Percentiles rank a stretch among this genome's conserved stretches.
Conservation (phyloP, 805 yeast genomes). For the Grigorovia humatica region DNA sequence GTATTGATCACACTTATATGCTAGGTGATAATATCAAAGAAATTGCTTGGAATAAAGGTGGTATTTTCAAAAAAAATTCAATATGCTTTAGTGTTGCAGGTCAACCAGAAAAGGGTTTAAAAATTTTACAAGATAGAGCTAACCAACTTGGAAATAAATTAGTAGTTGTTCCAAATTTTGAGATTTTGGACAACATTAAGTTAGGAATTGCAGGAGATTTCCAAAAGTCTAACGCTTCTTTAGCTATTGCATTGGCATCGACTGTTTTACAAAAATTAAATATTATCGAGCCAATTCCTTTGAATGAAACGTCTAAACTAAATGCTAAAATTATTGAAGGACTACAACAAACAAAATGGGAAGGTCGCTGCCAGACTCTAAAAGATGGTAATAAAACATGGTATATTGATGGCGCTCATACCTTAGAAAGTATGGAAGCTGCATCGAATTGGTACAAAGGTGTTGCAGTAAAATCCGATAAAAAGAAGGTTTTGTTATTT, state of each 20-base stretch:
- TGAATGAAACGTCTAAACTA: constrained; percentile 17
- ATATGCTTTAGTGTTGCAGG: constrained; percentile 59
- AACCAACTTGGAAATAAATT: constrained; percentile 46
- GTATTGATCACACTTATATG: constrained; percentile 84
- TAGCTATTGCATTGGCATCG: constrained; percentile 65
- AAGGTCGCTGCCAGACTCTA: constrained; percentile 87
- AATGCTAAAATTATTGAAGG: constrained; percentile 50
- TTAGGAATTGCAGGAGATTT: constrained; percentile 78
- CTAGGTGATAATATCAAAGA: constrained; percentile 80
- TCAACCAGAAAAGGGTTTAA: constrained; percentile 45
- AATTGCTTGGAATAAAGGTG: constrained; percentile 95
- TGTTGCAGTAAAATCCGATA: constrained; percentile 8
- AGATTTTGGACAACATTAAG: constrained; percentile 30
- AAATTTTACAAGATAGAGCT: constrained; percentile 56
- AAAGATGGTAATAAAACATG: constrained; percentile 44
- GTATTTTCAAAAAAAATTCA: constrained; percentile 65
- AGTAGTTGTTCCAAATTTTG: constrained; percentile 39
- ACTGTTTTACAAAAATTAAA: constrained; percentile 48
- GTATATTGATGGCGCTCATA: constrained; percentile 94
- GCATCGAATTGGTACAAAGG: constrained; percentile 69
- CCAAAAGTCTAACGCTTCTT: constrained; percentile 76
- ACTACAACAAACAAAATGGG: constrained; percentile 66
- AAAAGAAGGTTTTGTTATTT: constrained; percentile 53
- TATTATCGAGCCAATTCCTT: constrained; percentile 17
- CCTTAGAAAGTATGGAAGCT: constrained; percentile 75